A percentile compares a stretch with the other conserved stretches of the same genome.
phyloP scores from a whole-genome alignment of 495 filamentous ascomycete species.

The Penicillium canariense region DNA sequence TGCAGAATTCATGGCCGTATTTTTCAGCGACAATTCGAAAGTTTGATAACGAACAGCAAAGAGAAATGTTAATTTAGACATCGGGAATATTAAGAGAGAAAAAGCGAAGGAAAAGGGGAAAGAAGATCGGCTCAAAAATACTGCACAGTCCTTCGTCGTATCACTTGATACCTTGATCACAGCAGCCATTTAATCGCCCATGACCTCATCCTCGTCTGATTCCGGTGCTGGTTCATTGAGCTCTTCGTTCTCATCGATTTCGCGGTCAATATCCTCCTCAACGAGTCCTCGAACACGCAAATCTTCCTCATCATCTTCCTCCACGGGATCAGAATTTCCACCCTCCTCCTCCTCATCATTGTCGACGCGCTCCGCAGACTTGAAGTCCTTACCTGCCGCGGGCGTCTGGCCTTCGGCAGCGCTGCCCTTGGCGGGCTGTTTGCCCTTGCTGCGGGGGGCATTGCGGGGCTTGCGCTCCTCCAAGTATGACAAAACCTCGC shows the following conservation, averaged over 20 bases:
- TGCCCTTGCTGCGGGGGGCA: slow-evolving; percentile 41
- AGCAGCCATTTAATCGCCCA: slow-evolving; percentile 57
- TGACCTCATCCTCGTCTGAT: slow-evolving; percentile 63
- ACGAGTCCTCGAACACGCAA: slow-evolving; percentile 58
- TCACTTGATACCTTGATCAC: background rate
- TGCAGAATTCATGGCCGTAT: no score
- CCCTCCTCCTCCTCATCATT: slow-evolving; percentile 48
- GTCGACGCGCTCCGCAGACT: slow-evolving; percentile 44
- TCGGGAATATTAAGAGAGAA: slow-evolving; percentile 2
- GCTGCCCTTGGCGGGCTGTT: slow-evolving; percentile 39
- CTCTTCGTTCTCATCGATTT: slow-evolving; percentile 48
- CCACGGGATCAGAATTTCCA: slow-evolving; percentile 43
- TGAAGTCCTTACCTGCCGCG: slow-evolving; percentile 32
- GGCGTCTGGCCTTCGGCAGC: slow-evolving; percentile 36
- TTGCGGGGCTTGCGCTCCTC: slow-evolving; percentile 56
- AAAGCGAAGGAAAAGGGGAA: background rate
- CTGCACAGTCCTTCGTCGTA: background rate
- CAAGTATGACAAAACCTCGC: slow-evolving; percentile 71
- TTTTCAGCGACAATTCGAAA: background rate
- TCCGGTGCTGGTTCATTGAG: slow-evolving; percentile 41
- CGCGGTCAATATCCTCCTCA: slow-evolving; percentile 55
- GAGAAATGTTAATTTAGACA: slow-evolving; percentile 14
- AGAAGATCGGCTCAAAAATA: slow-evolving; percentile 6
- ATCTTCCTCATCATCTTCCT: slow-evolving; percentile 60
- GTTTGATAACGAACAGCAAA: background rate